Conservation (phyloP, 1,139 yeast species). For the Nadsonia starkeyi-henricii region DNA sequence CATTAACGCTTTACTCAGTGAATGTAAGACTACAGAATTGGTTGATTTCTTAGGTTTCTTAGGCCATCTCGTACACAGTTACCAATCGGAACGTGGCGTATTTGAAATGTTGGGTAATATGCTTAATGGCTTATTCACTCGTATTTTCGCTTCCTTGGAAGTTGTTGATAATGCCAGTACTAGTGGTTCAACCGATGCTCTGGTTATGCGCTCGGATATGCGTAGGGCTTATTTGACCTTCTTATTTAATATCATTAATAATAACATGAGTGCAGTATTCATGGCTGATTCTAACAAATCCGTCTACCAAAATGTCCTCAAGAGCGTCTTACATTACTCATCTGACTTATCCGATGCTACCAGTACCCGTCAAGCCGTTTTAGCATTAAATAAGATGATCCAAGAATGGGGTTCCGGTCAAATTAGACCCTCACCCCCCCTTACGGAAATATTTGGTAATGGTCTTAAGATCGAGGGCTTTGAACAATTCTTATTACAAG, state of each 20-base stretch:
- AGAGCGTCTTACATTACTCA: slow-evolving; percentile 52
- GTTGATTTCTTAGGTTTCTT: slow-evolving; percentile 72
- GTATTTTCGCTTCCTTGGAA: slow-evolving; percentile 44
- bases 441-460: slow-evolving; percentile 37
- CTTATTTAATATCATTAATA: slow-evolving; percentile 54
- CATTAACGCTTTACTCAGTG: slow-evolving; percentile 59
- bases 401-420: slow-evolving; percentile 56
- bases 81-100: slow-evolving; percentile 50
- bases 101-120: slow-evolving; percentile 63
- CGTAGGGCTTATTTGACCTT: slow-evolving; percentile 60
- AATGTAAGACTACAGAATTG: slow-evolving; percentile 50
- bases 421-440: slow-evolving; percentile 26
- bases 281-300: slow-evolving; percentile 49
- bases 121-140: slow-evolving; percentile 57
- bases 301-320: slow-evolving; percentile 49
- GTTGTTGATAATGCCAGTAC: slow-evolving; percentile 28
- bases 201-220: slow-evolving; percentile 29
- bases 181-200: slow-evolving; percentile 30
- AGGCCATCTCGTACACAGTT: slow-evolving; percentile 77
- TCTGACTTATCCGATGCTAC: slow-evolving; percentile 39
- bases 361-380: slow-evolving; percentile 55
- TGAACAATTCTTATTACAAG: slow-evolving; percentile 52
- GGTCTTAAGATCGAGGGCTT: slow-evolving; percentile 54
- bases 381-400: slow-evolving; percentile 54
- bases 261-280: slow-evolving; percentile 67